Evolutionary conservation across 2,329 filamentous ascomycete genomes (phyloP).

Genomic region (Ceratocystiopsis sp.): DNA sequence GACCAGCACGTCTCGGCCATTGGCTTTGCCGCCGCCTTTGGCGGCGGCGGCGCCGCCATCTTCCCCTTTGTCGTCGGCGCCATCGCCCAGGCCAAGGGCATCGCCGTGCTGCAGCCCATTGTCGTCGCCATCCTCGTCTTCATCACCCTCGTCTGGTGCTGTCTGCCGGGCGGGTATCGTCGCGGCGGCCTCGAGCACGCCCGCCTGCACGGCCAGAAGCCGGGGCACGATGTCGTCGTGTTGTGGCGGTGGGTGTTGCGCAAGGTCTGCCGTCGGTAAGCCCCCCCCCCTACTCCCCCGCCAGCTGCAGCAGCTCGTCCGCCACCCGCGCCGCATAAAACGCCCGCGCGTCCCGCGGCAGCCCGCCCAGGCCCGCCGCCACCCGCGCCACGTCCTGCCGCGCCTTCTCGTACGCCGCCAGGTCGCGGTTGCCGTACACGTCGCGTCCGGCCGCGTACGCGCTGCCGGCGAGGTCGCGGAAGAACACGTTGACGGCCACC

Average conservation of each 20-base stretch:
- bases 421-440: constrained; percentile 75
- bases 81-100: constrained; percentile 41
- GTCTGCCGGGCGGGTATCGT: constrained; percentile 17
- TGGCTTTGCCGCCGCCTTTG: constrained; percentile 65
- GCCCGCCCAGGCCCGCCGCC: constrained; percentile 39
- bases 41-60: constrained; percentile 52
- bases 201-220: constrained; percentile 18
- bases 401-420: constrained; percentile 71
- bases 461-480: constrained; percentile 47
- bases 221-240: constrained; percentile 17
- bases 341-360: constrained; percentile 48
- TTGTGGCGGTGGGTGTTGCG: constrained; percentile 5
- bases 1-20: constrained; percentile 65
- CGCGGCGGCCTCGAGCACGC: constrained; percentile 24
- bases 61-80: constrained; percentile 52
- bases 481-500: constrained; percentile 82
- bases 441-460: constrained; percentile 57
- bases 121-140: constrained; percentile 29
- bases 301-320: constrained; percentile 36
- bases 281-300: background rate
- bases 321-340: constrained; percentile 64
- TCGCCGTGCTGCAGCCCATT: constrained; percentile 39
- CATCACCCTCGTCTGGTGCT: constrained; percentile 27
- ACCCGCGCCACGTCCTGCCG: constrained; percentile 56
- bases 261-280: background rate